Base-by-base conservation (phyloP, 192 early-diverging fungal genomes). In the Coemansia sp. region DNA sequence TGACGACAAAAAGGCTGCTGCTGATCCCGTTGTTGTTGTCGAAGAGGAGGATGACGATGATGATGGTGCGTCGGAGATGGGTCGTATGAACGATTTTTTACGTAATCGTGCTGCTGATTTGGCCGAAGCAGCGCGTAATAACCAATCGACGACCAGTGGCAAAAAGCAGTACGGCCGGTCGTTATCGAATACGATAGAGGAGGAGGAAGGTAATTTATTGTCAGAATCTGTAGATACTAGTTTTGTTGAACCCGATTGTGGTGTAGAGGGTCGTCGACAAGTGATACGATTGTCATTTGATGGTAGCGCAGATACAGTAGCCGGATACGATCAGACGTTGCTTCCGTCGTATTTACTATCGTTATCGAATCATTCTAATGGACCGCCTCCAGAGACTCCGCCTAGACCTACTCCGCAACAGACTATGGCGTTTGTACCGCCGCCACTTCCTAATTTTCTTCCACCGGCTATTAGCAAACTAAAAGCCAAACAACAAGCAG, bases 261-360 rank as follows among this genome's bases (percentile, higher is more conserved):
- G 28, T 28, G 28, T 28, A 28, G 28, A 28, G 28, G 28, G 28
- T 28, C 75, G 70, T 40, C 69, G 66, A 35, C 69, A 68, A 62
- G 52, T 77, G 62, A 42, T 67, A 30, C 69, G 75, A 6, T 44
- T 77, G 3, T 77, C 75, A 23, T 43, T 77, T 67, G 75, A 71
- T 40, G 65, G 75, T 55, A 77, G 75, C 59, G 62, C 75, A 1
- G 69, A 71, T 46, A 64, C 63, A 2, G 63, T 42, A 6, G 32
- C 64, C n/a, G 59, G 64, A 0, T 21, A 55, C 47, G 68, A 70
- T 4, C 39, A 43, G 28, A 28, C 28, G 28, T 28, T 28, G 35
- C 39, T 76, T 11, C 74, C 74, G 6, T 61, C 63, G 1, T 76
- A 70, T 32, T 60, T 76, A 50, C 68, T 76, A 4, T 47, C 74